Conservation (phyloP, 2,329 filamentous ascomycete genomes). For the Botryosphaeria dothidea region DNA sequence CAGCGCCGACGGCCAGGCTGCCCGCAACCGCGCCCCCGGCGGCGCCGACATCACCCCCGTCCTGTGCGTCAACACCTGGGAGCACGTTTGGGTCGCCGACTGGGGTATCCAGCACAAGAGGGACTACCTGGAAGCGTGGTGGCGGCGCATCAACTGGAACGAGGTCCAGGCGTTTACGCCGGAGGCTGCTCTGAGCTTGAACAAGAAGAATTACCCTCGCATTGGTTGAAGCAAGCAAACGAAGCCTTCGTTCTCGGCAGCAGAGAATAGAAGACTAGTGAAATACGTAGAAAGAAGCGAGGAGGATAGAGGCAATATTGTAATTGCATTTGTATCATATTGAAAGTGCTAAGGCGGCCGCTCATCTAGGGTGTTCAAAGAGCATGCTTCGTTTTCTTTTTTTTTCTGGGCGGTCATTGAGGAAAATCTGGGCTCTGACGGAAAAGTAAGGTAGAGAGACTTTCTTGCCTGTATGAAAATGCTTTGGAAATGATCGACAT, state of each 20-base stretch:
- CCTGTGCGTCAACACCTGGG: conserved; percentile 93
- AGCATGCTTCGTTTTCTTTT: not conserved
- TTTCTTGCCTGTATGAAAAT: not conserved
- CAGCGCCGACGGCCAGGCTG: conserved; percentile 29
- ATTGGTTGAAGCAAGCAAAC: not conserved
- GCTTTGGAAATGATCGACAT: not conserved
- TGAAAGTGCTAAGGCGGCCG: not conserved
- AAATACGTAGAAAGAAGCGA: not conserved
- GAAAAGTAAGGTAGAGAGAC: not conserved
- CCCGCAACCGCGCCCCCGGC: conserved; percentile 58
- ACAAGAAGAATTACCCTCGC: not conserved
- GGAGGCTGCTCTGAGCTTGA: not conserved
- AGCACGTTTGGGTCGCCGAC: conserved; percentile 87
- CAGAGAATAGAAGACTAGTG: not conserved
- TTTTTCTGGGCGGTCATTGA: not conserved
- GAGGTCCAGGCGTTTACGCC: conserved; percentile 51
- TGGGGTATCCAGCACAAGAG: conserved; percentile 75
- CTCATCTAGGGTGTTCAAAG: not conserved
- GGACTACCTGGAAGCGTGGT: conserved; percentile 78
- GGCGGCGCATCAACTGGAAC: conserved; percentile 84
- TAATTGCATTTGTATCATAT: conserved; percentile 13
- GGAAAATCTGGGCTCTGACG: not conserved
- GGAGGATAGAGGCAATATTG: not conserved
- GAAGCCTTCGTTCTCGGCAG: not conserved
- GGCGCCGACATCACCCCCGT: conserved; percentile 72